phyloP scores from a whole-genome alignment of 371 early-diverging fungal species.

The Apophysomyces trapeziformis region DNA sequence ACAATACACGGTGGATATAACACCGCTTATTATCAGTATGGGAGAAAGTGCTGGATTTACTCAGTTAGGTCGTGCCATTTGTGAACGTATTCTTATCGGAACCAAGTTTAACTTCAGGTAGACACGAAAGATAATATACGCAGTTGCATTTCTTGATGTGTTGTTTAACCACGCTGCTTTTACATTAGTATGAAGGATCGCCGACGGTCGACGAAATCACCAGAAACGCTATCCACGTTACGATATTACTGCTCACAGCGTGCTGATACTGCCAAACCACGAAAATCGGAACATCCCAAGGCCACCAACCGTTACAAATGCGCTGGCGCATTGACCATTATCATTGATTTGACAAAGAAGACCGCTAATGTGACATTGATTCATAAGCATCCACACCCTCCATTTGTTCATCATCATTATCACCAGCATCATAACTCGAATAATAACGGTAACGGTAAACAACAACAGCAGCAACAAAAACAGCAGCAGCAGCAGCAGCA shows the following conservation, averaged over 20 bases:
- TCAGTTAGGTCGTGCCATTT: constrained; percentile 50
- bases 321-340: constrained; percentile 53
- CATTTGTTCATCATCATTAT: constrained; percentile 45
- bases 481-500: constrained; percentile 14
- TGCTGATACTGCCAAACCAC: constrained; percentile 49
- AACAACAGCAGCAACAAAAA: constrained; percentile 12
- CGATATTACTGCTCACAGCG: constrained; percentile 57
- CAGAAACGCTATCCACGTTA: constrained; percentile 49
- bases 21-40: constrained; percentile 30
- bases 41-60: constrained; percentile 45
- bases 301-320: constrained; percentile 44
- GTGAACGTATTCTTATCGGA: constrained; percentile 48
- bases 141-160: neutral
- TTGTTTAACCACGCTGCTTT: neutral
- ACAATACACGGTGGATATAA: constrained; percentile 45
- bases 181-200: constrained; percentile 50
- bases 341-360: constrained; percentile 49
- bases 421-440: constrained; percentile 35
- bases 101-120: constrained; percentile 58
- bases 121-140: neutral
- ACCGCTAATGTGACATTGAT: constrained; percentile 52
- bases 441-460: constrained; percentile 10
- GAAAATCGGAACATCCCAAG: constrained; percentile 48
- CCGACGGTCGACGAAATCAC: constrained; percentile 49
- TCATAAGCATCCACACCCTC: constrained; percentile 51